These are phyloP conservation scores for Leersia perrieri DNA, from an alignment of 176 grass and related monocot genomes.

Conservation along the genomic window DNA sequence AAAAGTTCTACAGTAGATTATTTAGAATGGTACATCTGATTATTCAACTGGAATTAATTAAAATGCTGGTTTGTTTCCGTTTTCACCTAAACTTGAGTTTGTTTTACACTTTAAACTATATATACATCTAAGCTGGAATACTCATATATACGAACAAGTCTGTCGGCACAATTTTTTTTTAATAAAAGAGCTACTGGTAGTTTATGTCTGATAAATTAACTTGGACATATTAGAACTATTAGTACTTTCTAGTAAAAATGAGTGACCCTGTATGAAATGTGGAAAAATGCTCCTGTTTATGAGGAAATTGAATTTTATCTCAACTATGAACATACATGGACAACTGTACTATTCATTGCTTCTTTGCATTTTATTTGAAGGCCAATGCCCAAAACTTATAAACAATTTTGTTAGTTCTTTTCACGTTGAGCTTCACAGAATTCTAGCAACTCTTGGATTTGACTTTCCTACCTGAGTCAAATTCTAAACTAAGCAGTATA, in stretches of 20 bases:
- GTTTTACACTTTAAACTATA: too few relatives aligned
- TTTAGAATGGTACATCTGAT: too few relatives aligned
- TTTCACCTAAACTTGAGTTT: background rate
- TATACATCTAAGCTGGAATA: too few relatives aligned
- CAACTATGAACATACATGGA: background rate
- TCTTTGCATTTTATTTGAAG: background rate
- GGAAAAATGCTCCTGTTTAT: too few relatives aligned
- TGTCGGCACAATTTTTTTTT: background rate
- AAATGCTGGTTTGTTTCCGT: too few relatives aligned
- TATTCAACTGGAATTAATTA: too few relatives aligned
- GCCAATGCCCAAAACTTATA: background rate
- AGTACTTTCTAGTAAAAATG: background rate
- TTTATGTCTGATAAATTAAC: background rate
- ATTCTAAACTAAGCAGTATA: background rate
- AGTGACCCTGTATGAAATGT: too few relatives aligned
- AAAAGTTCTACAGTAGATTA: too few relatives aligned
- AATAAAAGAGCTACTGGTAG: background rate
- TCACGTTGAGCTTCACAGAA: background rate
- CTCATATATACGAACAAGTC: background rate
- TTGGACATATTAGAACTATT: too few relatives aligned
- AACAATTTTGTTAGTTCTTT: background rate
- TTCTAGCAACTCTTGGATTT: background rate
- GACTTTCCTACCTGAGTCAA: background rate
- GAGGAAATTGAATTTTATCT: too few relatives aligned
- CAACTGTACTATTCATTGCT: too few relatives aligned